Evolutionary conservation across 495 filamentous ascomycete genomes (phyloP).

Genomic region (Tetracladium marchalianum): DNA sequence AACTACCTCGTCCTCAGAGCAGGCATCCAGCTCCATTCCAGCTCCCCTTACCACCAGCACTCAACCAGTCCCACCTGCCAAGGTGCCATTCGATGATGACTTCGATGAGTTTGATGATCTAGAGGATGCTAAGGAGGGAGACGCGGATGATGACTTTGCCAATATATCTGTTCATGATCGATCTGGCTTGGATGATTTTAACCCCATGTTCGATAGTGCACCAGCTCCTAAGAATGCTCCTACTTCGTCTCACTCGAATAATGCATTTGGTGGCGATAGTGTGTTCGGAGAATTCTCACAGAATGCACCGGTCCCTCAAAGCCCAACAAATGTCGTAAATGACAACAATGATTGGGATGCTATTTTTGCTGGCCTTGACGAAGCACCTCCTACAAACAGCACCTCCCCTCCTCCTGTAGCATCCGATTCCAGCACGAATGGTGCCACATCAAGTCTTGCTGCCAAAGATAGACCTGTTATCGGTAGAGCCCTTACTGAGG

Average conservation of each 20-base stretch:
- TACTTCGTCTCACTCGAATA: constrained; percentile 27
- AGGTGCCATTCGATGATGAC: constrained; percentile 56
- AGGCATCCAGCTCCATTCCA: constrained; percentile 11
- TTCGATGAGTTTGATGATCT: constrained; percentile 88
- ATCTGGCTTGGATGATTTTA: constrained; percentile 54
- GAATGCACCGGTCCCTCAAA: constrained; percentile 1
- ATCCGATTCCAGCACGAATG: constrained; percentile 9
- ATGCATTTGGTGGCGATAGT: constrained; percentile 14
- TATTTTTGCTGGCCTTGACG: constrained; percentile 75
- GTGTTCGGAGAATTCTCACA: constrained; percentile 16
- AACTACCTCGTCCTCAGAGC: constrained; percentile 14
- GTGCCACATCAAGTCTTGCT: constrained; percentile 1
- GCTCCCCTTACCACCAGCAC: constrained; percentile 1
- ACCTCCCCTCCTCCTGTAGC: constrained; percentile 1
- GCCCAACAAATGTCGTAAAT: constrained; percentile 11
- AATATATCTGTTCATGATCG: constrained; percentile 37
- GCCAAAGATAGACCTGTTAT: constrained; percentile 23
- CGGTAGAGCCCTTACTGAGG: constrained; percentile 60
- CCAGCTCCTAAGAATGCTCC: constrained; percentile 21
- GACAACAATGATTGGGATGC: constrained; percentile 84
- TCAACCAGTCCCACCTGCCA: constrained; percentile 26
- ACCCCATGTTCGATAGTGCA: constrained; percentile 51
- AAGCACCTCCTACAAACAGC: constrained; percentile 16
- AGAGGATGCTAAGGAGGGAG: constrained; percentile 79
- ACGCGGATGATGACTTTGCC: constrained; percentile 81